Percentiles rank a stretch among this genome's conserved stretches.
phyloP scores from a whole-genome alignment of 106 monocot species.

The Xerophyta viscosa region DNA sequence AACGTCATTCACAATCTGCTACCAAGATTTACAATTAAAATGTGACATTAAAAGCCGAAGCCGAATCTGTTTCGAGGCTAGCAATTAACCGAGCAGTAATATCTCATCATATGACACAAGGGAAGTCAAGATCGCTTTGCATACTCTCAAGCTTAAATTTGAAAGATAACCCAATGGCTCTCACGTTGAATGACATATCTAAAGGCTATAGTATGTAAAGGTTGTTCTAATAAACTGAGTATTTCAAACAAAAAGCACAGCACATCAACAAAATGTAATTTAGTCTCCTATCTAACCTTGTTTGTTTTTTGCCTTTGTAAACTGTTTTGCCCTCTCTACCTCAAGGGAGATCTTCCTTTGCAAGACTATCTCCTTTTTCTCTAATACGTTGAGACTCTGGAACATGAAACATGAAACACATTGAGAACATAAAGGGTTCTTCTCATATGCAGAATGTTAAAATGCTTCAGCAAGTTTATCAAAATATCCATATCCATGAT shows the following conservation, averaged over 20 bases:
- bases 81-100: too few relatives aligned
- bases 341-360: slow-evolving; percentile 69
- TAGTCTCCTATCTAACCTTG: slow-evolving; percentile 25
- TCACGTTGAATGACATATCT: too few relatives aligned
- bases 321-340: slow-evolving; percentile 63
- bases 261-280: neutral
- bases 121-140: too few relatives aligned
- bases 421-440: too few relatives aligned
- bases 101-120: too few relatives aligned
- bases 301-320: slow-evolving; percentile 61
- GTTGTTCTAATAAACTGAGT: neutral
- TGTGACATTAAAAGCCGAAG: neutral
- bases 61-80: too few relatives aligned
- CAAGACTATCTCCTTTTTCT: slow-evolving; percentile 59
- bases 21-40: neutral
- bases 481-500: too few relatives aligned
- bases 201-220: too few relatives aligned
- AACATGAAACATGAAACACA: neutral
- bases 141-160: too few relatives aligned
- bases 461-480: too few relatives aligned
- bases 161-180: too few relatives aligned
- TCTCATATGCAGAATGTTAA: too few relatives aligned
- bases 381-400: slow-evolving; percentile 60
- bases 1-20: neutral
- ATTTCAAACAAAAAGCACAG: neutral